These are phyloP conservation scores for Globisporangium paroecandrum DNA, from an alignment of 352 stramenopile genomes.

Conservation along the genomic window DNA sequence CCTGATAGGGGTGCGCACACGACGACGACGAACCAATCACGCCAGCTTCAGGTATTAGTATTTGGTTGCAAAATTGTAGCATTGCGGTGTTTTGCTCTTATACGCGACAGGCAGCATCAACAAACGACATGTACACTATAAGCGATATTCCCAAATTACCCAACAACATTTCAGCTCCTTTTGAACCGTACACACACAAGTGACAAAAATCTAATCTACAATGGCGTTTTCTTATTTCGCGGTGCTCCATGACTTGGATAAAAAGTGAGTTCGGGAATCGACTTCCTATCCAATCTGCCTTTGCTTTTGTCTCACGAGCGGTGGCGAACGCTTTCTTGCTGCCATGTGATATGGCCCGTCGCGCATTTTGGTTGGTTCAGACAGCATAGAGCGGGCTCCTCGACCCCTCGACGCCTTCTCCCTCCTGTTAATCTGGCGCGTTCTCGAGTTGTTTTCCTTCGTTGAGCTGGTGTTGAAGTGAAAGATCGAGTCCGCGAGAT, in stretches of 20 bases:
- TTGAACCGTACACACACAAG: not conserved
- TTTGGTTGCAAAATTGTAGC: not conserved
- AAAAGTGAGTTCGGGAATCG: not conserved
- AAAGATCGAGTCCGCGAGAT: not conserved
- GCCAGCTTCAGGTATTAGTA: not conserved
- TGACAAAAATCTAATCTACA: not conserved
- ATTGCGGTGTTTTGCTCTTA: not conserved
- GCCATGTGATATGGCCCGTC: not conserved
- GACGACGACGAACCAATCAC: not conserved
- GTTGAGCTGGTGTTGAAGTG: not conserved
- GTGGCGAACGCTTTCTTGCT: not conserved
- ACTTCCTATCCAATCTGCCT: not conserved
- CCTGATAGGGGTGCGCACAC: not conserved
- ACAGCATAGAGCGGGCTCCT: not conserved
- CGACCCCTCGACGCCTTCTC: not conserved
- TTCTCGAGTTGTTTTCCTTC: not conserved
- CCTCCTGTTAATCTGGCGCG: not conserved
- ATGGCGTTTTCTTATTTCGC: not conserved
- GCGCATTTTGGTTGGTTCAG: not conserved
- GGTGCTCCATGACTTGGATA: not conserved
- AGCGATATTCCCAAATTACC: not conserved
- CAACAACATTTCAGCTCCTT: not conserved
- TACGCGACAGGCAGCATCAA: too few species aligned
- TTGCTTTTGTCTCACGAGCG: not conserved
- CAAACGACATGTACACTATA: too few species aligned